Base-by-base conservation (phyloP, 129 eudicot species). In the Chrysanthemum seticuspe region DNA sequence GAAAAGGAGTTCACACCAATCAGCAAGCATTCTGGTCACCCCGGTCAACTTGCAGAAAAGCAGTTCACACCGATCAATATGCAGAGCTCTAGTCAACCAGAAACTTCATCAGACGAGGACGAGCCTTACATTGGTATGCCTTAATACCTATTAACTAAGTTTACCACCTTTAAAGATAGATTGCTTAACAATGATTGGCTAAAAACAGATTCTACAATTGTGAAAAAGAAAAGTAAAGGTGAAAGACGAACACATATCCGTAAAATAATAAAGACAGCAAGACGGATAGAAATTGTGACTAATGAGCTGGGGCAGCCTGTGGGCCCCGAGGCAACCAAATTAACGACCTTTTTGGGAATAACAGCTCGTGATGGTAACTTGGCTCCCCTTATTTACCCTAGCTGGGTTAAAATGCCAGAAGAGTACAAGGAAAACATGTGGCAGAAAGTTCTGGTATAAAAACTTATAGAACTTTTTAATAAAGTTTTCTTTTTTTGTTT, bases 371-470 rank as follows among this genome's bases (percentile, higher is more conserved):
- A 86, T 77, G 87, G 87, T 63, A 67, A 80, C 49, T 29, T 71
- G 72, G 77, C 82, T 36, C 91, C 91, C 25, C 85, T 86, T 63
- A 86, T 75, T 61, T 83, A 74, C 78, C 49, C 62, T 23, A 76
- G 75, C 58, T 86, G 91, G 91, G 74, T 74, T 15, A 67, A 75
- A 60, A 49, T 86, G 79, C 87, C 91, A 1, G 60, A 76, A 40
- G 87, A 76, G 47, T 77, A 73, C 63, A 86, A 86, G 74, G 87
- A 86, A 60, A 74, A 70, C 15, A 77, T 80, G 87, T 86, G 87
- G 87, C 79, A 86, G 81, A 69, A 76, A 82, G 87, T 85, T 57
- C 78, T 79, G 87, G 90, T 85, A 82, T 70, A 64, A 19, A 29
- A 66, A 14, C 62, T n/a, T 55, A 25, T 51, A 13, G 27, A 23